Conservation (phyloP, 139 green algal species). For the Haematococcus sp. region DNA sequence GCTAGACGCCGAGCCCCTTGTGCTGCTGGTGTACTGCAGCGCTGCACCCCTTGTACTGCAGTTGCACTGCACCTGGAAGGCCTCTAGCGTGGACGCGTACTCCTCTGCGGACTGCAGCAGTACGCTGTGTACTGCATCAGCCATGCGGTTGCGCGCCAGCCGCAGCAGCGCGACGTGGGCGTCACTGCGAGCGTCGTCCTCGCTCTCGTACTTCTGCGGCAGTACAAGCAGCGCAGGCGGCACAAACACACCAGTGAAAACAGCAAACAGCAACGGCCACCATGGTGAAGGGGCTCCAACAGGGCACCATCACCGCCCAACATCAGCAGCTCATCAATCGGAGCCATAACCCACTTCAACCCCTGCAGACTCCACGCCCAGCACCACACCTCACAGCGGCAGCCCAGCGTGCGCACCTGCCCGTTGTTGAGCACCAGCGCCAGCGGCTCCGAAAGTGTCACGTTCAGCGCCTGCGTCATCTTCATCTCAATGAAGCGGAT, state of each 20-base stretch:
- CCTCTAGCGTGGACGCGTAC: slow-evolving; percentile 31
- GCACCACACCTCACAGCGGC: slow-evolving; percentile 5
- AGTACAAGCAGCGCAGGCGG: too few species aligned
- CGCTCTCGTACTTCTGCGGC: slow-evolving; percentile 2
- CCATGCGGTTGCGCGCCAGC: slow-evolving; percentile 16
- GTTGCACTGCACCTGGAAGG: slow-evolving; percentile 36
- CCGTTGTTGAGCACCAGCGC: slow-evolving; percentile 20
- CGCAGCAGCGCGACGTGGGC: slow-evolving; percentile 17
- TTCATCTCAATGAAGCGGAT: slow-evolving; percentile 14
- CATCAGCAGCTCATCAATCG: too few species aligned
- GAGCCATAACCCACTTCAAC: background rate
- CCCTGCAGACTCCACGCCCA: background rate
- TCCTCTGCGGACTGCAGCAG: slow-evolving; percentile 28
- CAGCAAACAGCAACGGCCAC: too few species aligned
- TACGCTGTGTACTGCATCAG: slow-evolving; percentile 8
- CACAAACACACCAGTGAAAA: background rate
- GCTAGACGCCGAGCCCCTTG: too few species aligned
- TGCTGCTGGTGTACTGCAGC: too few species aligned
- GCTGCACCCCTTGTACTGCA: too few species aligned
- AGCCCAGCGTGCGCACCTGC: too few species aligned
- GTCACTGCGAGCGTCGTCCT: background rate
- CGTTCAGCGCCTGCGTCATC: slow-evolving; percentile 2
- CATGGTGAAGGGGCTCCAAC: background rate
- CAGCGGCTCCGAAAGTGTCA: background rate
- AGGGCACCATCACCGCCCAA: too few species aligned